These are phyloP conservation scores for Cyclotella sp. DNA, from an alignment of 108 stramenopile species.

Conservation along the genomic window DNA sequence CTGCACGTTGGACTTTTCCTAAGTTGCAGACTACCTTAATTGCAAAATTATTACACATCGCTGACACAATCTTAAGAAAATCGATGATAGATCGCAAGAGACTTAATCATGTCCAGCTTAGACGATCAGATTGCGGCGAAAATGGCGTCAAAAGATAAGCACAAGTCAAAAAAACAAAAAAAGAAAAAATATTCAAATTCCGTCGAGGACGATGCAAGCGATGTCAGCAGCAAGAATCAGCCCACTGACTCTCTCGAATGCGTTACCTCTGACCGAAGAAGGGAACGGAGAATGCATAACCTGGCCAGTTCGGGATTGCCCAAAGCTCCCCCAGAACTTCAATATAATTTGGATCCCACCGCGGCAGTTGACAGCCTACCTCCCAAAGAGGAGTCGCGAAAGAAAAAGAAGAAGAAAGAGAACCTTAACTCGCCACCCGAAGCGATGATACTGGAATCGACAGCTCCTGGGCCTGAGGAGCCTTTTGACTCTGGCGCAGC, in stretches of 20 bases:
- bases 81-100: no score
- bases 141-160: conserved; percentile 10
- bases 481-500: background rate
- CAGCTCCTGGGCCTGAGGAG: background rate
- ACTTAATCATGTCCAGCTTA: conserved; percentile 7
- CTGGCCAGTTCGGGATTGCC: conserved; percentile 10
- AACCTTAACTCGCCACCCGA: background rate
- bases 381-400: background rate
- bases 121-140: conserved; percentile 9
- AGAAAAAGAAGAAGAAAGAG: background rate
- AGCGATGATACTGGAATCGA: background rate
- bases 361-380: background rate
- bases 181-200: background rate
- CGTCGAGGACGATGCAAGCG: background rate
- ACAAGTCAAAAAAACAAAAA: conserved; percentile 13
- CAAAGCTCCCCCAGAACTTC: conserved; percentile 1
- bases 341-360: background rate
- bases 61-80: no score
- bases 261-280: background rate
- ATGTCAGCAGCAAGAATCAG: conserved; percentile 6
- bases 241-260: background rate
- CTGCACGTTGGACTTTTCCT: no score
- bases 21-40: no score
- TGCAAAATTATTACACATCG: background rate
- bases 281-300: conserved; percentile 11